Conservation (phyloP, 148 eudicot species). For the Selenicereus undatus region DNA sequence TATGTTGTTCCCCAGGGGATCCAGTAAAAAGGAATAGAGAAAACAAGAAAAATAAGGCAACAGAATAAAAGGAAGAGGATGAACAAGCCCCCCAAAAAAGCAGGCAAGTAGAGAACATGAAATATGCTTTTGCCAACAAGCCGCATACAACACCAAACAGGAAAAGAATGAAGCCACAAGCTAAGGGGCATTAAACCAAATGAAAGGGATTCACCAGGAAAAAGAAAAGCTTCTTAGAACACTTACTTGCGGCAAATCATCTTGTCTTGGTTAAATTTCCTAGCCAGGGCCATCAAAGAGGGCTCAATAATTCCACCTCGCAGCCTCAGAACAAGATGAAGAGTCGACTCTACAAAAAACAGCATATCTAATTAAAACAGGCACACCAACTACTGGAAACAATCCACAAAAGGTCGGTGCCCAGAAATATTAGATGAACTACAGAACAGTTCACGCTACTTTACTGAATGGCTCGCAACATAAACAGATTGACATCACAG, state of each 20-base stretch:
- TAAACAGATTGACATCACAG: no score
- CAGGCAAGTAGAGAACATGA: background rate
- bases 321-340: conserved; percentile 47
- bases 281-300: conserved; percentile 39
- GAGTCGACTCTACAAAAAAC: conserved; percentile 36
- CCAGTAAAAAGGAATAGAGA: no score
- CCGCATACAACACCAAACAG: background rate
- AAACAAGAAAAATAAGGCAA: no score
- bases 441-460: background rate
- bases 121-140: background rate
- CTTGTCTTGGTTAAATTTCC: conserved; percentile 45
- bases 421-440: background rate
- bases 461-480: background rate
- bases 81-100: no score
- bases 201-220: background rate
- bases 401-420: background rate
- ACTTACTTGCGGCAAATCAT: conserved; percentile 49
- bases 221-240: background rate
- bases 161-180: background rate
- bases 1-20: no score
- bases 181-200: background rate
- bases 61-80: no score
- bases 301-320: conserved; percentile 52
- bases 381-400: background rate
- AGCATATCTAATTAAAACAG: background rate